Evolutionary conservation across 2,329 filamentous ascomycete species (phyloP), one percentile per base, ranked within the genome.

Genomic region (Alternaria sp.): DNA sequence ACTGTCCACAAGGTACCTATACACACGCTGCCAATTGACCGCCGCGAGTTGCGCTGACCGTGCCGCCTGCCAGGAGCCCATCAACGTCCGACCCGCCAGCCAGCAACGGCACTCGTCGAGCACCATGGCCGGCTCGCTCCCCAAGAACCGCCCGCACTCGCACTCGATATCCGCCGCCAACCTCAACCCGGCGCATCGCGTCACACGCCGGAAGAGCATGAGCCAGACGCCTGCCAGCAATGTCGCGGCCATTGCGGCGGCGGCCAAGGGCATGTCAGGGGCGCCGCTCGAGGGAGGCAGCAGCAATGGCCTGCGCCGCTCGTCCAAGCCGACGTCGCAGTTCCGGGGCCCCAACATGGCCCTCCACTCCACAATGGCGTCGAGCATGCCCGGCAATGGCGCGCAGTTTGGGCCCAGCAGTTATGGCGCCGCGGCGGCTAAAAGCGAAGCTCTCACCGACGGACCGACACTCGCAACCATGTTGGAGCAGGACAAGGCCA

Each of bases 201-300:
- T 98, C 71, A 93, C 92, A 73, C 92, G 95, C 75, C 89, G 96
- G 74, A 98, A 98, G 87, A 97, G 94, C 82, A 93, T 97, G 78
- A 89, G 88, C 77, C 93, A 92, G 65, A 91, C 89, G 68, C 88
- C 90, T 50, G 87, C 86, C 51, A 86, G 88, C 79, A 94, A 91
- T 81, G 88, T 91, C 49, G 90, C 91, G 17, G 92, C 91, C 57
- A 84, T 95, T 66, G 91, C 91, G 30, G 90, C 90, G 12, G 91
- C 90, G 2, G 80, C 81, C 55, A 88, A 89, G 75, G 91, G 92
- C 77, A 85, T 84, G 56, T 83, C 82, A 63, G 89, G 90, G 70
- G 86, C 87, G 63, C 85, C 85, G 86, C 78, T 90, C 82, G 83
- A 81, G 44, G 83, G 36, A 40, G 36, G 85, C 59, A 65, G 54